Evolutionary conservation across 2,329 filamentous ascomycete species (phyloP).

Genomic region (Fusarium circinatum): DNA sequence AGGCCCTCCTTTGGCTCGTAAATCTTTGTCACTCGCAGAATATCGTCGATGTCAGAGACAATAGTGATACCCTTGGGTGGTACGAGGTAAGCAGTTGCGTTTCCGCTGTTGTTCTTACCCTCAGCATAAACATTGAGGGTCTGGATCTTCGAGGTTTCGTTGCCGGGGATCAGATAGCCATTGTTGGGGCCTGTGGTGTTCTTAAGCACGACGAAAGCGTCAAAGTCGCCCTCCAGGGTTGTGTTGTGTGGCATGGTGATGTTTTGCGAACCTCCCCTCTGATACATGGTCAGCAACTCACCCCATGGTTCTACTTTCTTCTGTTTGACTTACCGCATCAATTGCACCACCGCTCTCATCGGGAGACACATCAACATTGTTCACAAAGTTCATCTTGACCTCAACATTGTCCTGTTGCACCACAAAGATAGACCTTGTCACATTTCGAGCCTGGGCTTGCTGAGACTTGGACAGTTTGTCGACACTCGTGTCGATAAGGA

Average conservation of each 20-base stretch:
- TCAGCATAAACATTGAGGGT: slow-evolving; percentile 74
- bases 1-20: slow-evolving; percentile 79
- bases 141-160: slow-evolving; percentile 72
- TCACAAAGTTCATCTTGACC: slow-evolving; percentile 69
- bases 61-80: slow-evolving; percentile 76
- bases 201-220: slow-evolving; percentile 72
- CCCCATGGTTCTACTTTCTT: too few relatives aligned
- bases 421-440: slow-evolving; percentile 79
- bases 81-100: slow-evolving; percentile 80
- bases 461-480: slow-evolving; percentile 66
- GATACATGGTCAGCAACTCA: slow-evolving; percentile 4
- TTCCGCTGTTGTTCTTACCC: slow-evolving; percentile 71
- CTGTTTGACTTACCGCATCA: slow-evolving; percentile 50
- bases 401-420: slow-evolving; percentile 74
- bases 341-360: slow-evolving; percentile 64
- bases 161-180: slow-evolving; percentile 67
- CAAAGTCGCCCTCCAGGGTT: slow-evolving; percentile 76
- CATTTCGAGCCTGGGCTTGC: slow-evolving; percentile 75
- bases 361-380: slow-evolving; percentile 58
- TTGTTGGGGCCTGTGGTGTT: slow-evolving; percentile 63
- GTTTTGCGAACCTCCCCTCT: slow-evolving; percentile 68
- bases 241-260: slow-evolving; percentile 73
- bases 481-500: slow-evolving; percentile 73
- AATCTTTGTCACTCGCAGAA: slow-evolving; percentile 83
- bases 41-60: slow-evolving; percentile 83